phyloP scores from a whole-genome alignment of 2,329 filamentous ascomycete species.

The Daldinia eschscholtzii region DNA sequence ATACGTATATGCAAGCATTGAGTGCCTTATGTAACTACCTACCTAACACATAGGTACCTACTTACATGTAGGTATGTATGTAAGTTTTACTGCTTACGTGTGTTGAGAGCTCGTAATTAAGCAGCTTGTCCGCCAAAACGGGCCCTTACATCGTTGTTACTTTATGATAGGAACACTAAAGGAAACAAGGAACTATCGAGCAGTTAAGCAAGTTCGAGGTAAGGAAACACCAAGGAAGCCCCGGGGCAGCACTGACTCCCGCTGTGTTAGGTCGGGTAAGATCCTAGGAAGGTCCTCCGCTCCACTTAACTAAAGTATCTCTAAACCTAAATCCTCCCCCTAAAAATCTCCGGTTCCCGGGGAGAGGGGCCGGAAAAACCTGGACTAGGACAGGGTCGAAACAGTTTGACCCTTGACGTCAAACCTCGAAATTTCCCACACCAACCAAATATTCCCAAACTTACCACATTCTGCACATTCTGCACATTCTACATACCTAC shows the following conservation, averaged over 20 bases:
- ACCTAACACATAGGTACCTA: neutral
- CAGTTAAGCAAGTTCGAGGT: too few relatives aligned
- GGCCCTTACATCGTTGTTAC: neutral
- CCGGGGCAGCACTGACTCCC: slow-evolving; percentile 10
- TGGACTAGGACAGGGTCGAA: slow-evolving; percentile 12
- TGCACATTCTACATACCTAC: neutral
- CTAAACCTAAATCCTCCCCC: slow-evolving; percentile 4
- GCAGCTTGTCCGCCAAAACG: neutral
- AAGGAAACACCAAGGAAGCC: neutral
- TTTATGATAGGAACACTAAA: neutral
- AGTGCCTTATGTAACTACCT: neutral
- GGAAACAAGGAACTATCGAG: neutral
- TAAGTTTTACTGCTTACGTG: neutral
- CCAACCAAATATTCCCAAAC: slow-evolving; percentile 12
- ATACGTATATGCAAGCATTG: neutral
- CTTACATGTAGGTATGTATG: neutral
- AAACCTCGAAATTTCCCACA: slow-evolving; percentile 35
- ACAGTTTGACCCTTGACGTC: slow-evolving; percentile 27
- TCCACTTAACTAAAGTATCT: slow-evolving; percentile 3
- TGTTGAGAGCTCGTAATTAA: neutral
- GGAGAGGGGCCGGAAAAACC: slow-evolving; percentile 15
- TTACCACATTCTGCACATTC: neutral
- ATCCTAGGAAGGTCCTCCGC: slow-evolving; percentile 1
- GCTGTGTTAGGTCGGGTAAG: slow-evolving; percentile 8
- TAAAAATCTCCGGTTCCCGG: slow-evolving; percentile 3